Percentiles rank a stretch among this genome's conserved stretches.
These are phyloP conservation scores for Poterioochromonas sp. DNA, from an alignment of 352 stramenopile genomes.

Conservation along the genomic window DNA sequence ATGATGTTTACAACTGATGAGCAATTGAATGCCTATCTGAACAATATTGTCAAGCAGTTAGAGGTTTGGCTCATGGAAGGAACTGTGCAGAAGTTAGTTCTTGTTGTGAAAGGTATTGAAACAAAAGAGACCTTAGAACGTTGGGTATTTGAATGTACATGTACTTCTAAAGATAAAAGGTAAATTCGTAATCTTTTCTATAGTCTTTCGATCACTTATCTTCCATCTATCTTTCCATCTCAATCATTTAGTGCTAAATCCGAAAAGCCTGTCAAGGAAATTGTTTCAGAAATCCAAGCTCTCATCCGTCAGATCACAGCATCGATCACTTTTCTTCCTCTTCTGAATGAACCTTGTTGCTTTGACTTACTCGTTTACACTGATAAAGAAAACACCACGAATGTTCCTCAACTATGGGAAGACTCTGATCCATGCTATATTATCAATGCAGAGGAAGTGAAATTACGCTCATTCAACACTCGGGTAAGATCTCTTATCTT, in stretches of 20 bases:
- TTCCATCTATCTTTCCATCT: too few relatives aligned
- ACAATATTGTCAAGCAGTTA: slow-evolving; percentile 78
- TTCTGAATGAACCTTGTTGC: slow-evolving; percentile 91
- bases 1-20: slow-evolving; percentile 95
- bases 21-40: slow-evolving; percentile 86
- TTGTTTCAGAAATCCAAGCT: slow-evolving; percentile 95
- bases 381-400: slow-evolving; percentile 82
- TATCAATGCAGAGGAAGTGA: slow-evolving; percentile 91
- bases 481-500: slow-evolving; percentile 59
- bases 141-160: slow-evolving; percentile 91
- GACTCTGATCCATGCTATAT: slow-evolving; percentile 96
- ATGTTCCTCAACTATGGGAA: slow-evolving; percentile 90
- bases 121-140: slow-evolving; percentile 91
- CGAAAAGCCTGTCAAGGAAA: slow-evolving; percentile 66
- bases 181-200: slow-evolving; percentile 31
- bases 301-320: slow-evolving; percentile 99
- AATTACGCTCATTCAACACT: slow-evolving; percentile 92
- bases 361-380: slow-evolving; percentile 99
- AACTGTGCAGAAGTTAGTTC: slow-evolving; percentile 89
- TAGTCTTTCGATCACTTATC: not conserved
- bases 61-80: slow-evolving; percentile 84
- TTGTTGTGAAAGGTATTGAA: slow-evolving; percentile 94
- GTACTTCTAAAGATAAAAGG: slow-evolving; percentile 26
- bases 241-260: slow-evolving; percentile 38
- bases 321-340: slow-evolving; percentile 93